Base-by-base conservation (phyloP, 2,329 filamentous ascomycete genomes). In the Microdochium nivale region DNA sequence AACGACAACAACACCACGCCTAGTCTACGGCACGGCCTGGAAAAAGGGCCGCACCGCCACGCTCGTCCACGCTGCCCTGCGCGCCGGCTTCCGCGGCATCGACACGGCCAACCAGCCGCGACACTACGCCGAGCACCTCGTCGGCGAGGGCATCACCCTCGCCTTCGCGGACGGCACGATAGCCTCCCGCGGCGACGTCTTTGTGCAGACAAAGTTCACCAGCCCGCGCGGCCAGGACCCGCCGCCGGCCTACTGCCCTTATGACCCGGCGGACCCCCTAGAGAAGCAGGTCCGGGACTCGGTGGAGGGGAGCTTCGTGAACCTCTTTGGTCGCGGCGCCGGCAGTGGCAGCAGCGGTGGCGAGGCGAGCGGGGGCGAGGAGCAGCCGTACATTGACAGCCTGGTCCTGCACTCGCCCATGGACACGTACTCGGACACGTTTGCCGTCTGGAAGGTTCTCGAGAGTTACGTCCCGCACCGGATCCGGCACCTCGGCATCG, bases 21-120 rank as follows among this genome's bases (percentile, higher is more conserved):
- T 84, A 27, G 60, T 94, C 55, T 94, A 94, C 65, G 88, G 88
- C 49, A 92, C 88, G 2, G 88, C 88, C n/a, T 92, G 88, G 88
- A 94, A 94, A 67, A 84, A 86, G 60, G 81, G 85, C 1, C 69
- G 70, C 19, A 90, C 87, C 0, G 75, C 78, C 21, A 72, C 79
- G 51, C 74, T 92, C 2, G 88, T 94, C 23, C 80, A 84, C 59
- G 67, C 77, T 55, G 88, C 89, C 2, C 63, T 94, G 32, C 73
- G 74, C 46, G 71, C 79, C 46, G 88, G 88, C 4, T 94, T 92
- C 59, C 77, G 82, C 30, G 86, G 75, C 47, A 70, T 94, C 54
- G 88, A 94, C 62, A 92, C 88, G 0, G 88, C 88, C 10, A 86
- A 85, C 16, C 87, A 90, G 66, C 87, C 87, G 2, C 80, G 80